Evolutionary conservation across 192 early-diverging fungal species (phyloP).

Genomic region (Kappamyces sp.): DNA sequence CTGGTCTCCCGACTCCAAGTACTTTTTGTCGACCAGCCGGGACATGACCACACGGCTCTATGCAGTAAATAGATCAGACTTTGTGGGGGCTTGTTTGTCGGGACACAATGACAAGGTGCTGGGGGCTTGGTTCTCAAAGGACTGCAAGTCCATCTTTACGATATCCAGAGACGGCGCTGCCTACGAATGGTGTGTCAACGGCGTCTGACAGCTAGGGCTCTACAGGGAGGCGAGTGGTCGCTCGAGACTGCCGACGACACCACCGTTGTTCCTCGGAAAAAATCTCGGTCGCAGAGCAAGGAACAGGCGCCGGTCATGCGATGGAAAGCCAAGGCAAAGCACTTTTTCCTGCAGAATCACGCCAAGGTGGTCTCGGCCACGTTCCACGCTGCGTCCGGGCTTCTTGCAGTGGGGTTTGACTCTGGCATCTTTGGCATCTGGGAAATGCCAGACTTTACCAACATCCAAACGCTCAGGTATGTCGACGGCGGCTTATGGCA

Average conservation of each 20-base stretch:
- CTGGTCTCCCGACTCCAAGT: constrained; percentile 85
- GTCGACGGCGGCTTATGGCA: constrained; percentile 18
- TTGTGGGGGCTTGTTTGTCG: constrained; percentile 64
- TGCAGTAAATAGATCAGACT: constrained; percentile 42
- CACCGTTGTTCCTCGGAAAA: constrained; percentile 42
- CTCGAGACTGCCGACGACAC: constrained; percentile 43
- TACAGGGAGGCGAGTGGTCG: constrained; percentile 26
- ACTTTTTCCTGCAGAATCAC: constrained; percentile 77
- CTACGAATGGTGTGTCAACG: constrained; percentile 64
- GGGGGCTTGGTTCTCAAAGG: constrained; percentile 74
- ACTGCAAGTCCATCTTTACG: constrained; percentile 70
- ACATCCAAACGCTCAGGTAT: constrained; percentile 91
- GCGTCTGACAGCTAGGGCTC: background rate
- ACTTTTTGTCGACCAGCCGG: constrained; percentile 58
- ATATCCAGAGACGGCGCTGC: constrained; percentile 85
- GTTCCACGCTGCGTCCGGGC: constrained; percentile 64
- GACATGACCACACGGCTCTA: constrained; percentile 80
- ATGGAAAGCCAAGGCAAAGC: constrained; percentile 23
- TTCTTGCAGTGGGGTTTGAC: constrained; percentile 86
- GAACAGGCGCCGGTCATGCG: constrained; percentile 10
- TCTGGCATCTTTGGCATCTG: constrained; percentile 97
- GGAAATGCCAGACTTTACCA: constrained; percentile 90
- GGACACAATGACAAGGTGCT: constrained; percentile 83
- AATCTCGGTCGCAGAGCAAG: constrained; percentile 39
- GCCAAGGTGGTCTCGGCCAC: constrained; percentile 73